Base-by-base conservation (phyloP, 2,329 filamentous ascomycete species). In the Cadophora gregata region DNA sequence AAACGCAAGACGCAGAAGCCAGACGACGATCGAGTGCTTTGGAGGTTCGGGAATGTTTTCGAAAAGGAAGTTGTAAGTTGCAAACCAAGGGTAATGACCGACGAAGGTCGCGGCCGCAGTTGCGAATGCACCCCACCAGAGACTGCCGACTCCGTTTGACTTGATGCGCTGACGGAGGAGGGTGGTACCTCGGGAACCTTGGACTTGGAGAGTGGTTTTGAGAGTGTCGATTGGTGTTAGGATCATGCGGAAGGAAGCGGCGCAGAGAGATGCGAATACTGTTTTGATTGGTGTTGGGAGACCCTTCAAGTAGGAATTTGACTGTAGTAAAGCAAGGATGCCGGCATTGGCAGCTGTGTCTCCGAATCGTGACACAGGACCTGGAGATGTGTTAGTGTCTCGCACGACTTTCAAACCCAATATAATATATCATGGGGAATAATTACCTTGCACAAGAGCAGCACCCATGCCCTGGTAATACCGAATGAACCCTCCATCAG, bases 11-110 rank as follows among this genome's bases (percentile, higher is more conserved):
- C 82, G 80, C 0, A 81, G 72, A 3, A 84, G 71, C 81, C 81
- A 84, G 25, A 81, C 66, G 3, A 77, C 64, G 0, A 84, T 66
- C 0, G 78, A 76, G 12, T 80, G 75, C 63, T 77, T 82, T 0
- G 80, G 73, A 0, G 81, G 81, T 64, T 82, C 80, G 0, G 75
- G 69, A 19, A 83, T 77, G 1, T 69, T 70, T 55, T 80, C 80
- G 0, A 77, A 74, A 19, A 84, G 69, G 48, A 77, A 79, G 61
- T 84, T 83, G 69, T 84, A 83, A 0, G 82, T 84, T 10, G 81
- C 82, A 65, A 83, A 84, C 82, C 82, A 84, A 3, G 82, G 82
- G 48, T 84, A 84, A 59, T 84, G 79, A 2, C 82, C 82, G 1
- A 81, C 82, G 66, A 84, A 84, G 0, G 82, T 84, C 0, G 82